These are phyloP conservation scores for Cytospora piceae DNA, from an alignment of 2,329 filamentous ascomycete species.

Conservation along the genomic window DNA sequence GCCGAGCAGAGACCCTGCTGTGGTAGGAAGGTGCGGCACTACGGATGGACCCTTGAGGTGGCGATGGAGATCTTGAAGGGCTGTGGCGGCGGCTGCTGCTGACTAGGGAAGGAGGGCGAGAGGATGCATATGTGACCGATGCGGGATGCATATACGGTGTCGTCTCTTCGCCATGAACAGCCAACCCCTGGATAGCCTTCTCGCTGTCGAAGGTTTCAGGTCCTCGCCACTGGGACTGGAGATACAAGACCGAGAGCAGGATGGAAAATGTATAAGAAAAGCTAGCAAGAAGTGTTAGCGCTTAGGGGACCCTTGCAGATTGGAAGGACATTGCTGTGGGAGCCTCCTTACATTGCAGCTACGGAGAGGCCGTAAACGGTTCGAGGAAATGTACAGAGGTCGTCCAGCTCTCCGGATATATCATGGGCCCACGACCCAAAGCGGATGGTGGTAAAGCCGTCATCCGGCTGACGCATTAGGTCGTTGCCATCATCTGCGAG, in stretches of 20 bases:
- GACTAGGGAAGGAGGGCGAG: constrained; percentile 7
- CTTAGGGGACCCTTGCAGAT: not conserved
- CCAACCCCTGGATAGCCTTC: constrained; percentile 1
- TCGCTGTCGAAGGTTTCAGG: constrained; percentile 6
- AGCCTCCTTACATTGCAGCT: constrained; percentile 31
- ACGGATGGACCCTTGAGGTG: constrained; percentile 16
- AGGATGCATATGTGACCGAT: constrained; percentile 6
- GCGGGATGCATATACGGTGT: not conserved
- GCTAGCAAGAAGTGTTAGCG: constrained; percentile 10
- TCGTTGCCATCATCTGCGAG: constrained; percentile 25
- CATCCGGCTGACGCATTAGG: constrained; percentile 26
- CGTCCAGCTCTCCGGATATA: constrained; percentile 30
- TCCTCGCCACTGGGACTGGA: constrained; percentile 15
- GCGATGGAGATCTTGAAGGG: constrained; percentile 16
- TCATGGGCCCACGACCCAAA: constrained; percentile 19
- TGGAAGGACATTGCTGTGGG: not conserved
- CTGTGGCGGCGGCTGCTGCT: constrained; percentile 4
- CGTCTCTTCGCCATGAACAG: not conserved
- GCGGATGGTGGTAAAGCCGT: constrained; percentile 28
- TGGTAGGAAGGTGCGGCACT: constrained; percentile 21
- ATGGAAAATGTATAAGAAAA: constrained; percentile 32
- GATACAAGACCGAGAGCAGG: constrained; percentile 26
- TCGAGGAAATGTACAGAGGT: constrained; percentile 29
- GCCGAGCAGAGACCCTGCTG: not conserved
- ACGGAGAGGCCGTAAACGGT: constrained; percentile 31